These are phyloP conservation scores for Pseudoturritis turrita DNA, from an alignment of 345 rosid species.

Conservation along the genomic window DNA sequence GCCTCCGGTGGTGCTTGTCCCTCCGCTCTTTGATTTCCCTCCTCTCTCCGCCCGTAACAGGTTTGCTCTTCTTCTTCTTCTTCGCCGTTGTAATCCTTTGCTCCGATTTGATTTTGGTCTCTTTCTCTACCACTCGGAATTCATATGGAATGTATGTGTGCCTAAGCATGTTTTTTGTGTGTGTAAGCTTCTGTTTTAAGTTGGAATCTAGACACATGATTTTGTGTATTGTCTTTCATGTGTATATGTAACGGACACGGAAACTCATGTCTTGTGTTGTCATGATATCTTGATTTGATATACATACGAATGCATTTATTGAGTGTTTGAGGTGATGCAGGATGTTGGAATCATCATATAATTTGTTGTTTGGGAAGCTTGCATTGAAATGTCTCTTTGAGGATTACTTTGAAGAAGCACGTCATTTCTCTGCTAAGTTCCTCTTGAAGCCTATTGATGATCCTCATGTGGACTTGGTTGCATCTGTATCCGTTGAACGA, in stretches of 20 bases:
- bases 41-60: slow-evolving; percentile 88
- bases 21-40: slow-evolving; percentile 90
- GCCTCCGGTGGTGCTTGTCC: slow-evolving; percentile 84
- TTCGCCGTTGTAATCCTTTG: neutral
- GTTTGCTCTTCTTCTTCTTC: slow-evolving; percentile 32
- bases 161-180: too few relatives aligned
- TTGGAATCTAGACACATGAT: too few relatives aligned
- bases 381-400: slow-evolving; percentile 73
- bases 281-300: neutral
- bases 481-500: slow-evolving; percentile 55
- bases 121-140: too few relatives aligned
- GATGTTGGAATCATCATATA: slow-evolving; percentile 85
- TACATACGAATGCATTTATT: neutral
- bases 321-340: slow-evolving; percentile 41
- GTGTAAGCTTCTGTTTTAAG: too few relatives aligned
- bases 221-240: too few relatives aligned
- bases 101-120: neutral
- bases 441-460: slow-evolving; percentile 88
- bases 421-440: slow-evolving; percentile 57
- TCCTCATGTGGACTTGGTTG: slow-evolving; percentile 85
- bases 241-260: too few relatives aligned
- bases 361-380: slow-evolving; percentile 76
- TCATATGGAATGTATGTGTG: too few relatives aligned
- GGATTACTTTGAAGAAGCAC: slow-evolving; percentile 81
- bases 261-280: too few relatives aligned